Base-by-base conservation (phyloP, 2,329 filamentous ascomycete genomes). In the Cordyceps pruinosa region DNA sequence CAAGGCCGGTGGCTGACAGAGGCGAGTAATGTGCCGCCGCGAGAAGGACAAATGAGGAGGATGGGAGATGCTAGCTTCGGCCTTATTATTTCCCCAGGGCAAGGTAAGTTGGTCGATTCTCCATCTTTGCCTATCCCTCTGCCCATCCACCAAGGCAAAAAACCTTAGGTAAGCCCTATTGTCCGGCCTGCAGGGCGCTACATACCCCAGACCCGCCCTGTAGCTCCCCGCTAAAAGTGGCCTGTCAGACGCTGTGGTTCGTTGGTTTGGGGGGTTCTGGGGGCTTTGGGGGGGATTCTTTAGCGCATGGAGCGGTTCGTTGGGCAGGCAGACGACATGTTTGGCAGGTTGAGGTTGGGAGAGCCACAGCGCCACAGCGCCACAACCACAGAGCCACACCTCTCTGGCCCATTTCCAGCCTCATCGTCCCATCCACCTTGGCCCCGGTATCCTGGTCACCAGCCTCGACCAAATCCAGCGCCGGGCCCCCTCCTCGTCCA, bases 251-350 rank as follows among this genome's bases (percentile, higher is more conserved):
- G 45, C 45, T 34, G 45, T 47, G 45, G 45, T 47, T 39, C 15
- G 47, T 23, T 50, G 47, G 9, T 13, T 8, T 28, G 9, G 23
- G 15, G 13, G 6, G 5, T 8, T 47, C 28, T 19, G 25, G 10
- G 19, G n/a, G 17, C 21, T 10, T 35, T 41, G 10, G 37, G n/a
- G 37, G 19, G 28, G n/a, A 9, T 41, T 21, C n/a, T n/a, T n/a
- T n/a, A n/a, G n/a, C n/a, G n/a, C 44, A 46, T 46, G n/a, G 12
- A 47, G 47, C 39, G 47, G 47, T 50, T 50, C 47, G 47, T 37
- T 25, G 47, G 39, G 8, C 28, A 17, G 25, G 46, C n/a, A 8
- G 30, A 32, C n/a, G n/a, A n/a, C n/a, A n/a, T n/a, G n/a, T n/a
- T n/a, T n/a, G 15, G 15, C 34, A 37, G 34, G 32, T 9, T 34